Base-by-base conservation (phyloP, 148 eudicot species). In the Silene uniflora region DNA sequence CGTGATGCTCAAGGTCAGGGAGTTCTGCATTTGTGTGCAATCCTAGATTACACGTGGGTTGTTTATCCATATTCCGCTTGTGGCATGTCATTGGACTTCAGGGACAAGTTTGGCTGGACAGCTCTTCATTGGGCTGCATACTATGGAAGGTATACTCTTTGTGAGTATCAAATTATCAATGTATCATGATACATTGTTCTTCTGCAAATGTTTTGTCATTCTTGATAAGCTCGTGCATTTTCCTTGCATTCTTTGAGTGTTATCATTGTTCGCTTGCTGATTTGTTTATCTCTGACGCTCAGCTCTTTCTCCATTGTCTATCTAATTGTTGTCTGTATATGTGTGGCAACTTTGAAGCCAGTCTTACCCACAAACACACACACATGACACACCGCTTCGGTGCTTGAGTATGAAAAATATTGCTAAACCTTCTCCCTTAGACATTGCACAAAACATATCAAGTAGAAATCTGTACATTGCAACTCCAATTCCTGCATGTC, bases 51-150 rank as follows among this genome's bases (percentile, higher is more conserved):
- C 78, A 84, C 91, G 7, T 95, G 98, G 98, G 97, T 92, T 54
- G 87, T 95, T 54, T 82, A 83, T 84, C 97, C 89, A 14, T 90
- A 76, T 86, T 77, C 91, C 17, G 83, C 72, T 77, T 89, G 93
- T 56, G 90, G 97, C 21, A 76, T 95, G 73, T 90, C 98, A 22
- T 81, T 95, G 85, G 97, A 95, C 86, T 95, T 87, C 75, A 87
- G 98, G 42, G 98, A 95, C 80, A 95, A 90, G 81, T 78, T 58
- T 83, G 97, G 98, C 75, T 95, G 98, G 98, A 92, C 98, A 10
- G 97, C 97, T 78, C 89, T 95, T 83, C 98, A 95, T 80, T 95
- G 98, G 98, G 96, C 97, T 87, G 97, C 98, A 75, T 86, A 86
- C 74, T 88, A 59, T 76, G 98, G 98, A 80, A 92, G 98, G 98